These are phyloP conservation scores for Leccinum imitatum DNA, from an alignment of 768 basidiomycete species.

Conservation along the genomic window DNA sequence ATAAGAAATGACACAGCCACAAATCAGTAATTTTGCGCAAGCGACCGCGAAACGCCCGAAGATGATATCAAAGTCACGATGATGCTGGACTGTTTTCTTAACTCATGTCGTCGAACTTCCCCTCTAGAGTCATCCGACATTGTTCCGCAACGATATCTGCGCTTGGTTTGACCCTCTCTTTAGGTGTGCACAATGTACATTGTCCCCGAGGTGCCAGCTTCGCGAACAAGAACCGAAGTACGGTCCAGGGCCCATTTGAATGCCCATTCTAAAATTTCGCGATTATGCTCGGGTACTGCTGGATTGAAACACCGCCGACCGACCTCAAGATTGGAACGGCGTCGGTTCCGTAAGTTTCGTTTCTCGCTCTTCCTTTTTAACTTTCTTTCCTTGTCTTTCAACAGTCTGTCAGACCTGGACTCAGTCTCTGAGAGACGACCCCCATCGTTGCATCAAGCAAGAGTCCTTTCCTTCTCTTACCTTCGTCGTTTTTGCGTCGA, in stretches of 20 bases:
- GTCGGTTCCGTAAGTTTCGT: neutral
- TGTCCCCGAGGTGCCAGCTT: neutral
- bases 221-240: neutral
- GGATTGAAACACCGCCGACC: conserved; percentile 2
- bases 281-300: neutral
- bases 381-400: neutral
- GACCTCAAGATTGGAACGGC: neutral
- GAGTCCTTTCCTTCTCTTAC: neutral
- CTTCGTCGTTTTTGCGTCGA: conserved; percentile 13
- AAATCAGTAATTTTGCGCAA: neutral
- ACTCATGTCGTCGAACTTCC: no score
- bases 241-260: neutral
- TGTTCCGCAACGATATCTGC: neutral
- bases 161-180: neutral
- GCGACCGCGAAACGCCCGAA: neutral
- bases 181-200: neutral
- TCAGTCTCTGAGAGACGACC: neutral
- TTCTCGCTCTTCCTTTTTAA: neutral
- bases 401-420: neutral
- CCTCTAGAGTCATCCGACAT: no score
- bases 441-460: neutral
- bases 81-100: no score
- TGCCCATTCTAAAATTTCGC: no score
- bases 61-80: no score
- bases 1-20: neutral